Evolutionary conservation across 225 moss, liverwort and hornwort genomes (phyloP).

Genomic region (Neckera pumila): DNA sequence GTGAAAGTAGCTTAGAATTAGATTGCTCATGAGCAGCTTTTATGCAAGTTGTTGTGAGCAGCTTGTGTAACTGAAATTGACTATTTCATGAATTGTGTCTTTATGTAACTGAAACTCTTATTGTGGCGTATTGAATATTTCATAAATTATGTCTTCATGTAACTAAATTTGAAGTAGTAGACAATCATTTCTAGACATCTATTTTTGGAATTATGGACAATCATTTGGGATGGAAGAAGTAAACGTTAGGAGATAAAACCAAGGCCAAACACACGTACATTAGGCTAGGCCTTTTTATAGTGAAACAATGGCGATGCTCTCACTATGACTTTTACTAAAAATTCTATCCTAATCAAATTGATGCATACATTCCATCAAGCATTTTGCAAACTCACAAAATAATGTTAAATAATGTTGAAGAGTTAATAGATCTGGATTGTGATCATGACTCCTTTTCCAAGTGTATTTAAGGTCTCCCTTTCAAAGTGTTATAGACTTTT

Average conservation of each 20-base stretch:
- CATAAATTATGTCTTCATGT: too few relatives aligned
- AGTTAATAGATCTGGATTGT: not conserved
- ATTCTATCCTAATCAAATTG: not conserved
- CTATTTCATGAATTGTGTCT: too few relatives aligned
- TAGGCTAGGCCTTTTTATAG: not conserved
- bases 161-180: too few relatives aligned
- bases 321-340: not conserved
- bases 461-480: not conserved
- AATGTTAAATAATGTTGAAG: not conserved
- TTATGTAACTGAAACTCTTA: too few relatives aligned
- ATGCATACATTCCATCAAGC: rapidly evolving
- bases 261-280: not conserved
- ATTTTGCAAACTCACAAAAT: not conserved
- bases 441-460: not conserved
- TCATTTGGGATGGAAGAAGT: too few relatives aligned
- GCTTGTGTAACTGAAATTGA: too few relatives aligned
- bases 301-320: not conserved
- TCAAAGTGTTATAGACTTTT: not conserved
- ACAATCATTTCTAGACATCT: too few relatives aligned
- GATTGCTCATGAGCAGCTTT: too few relatives aligned
- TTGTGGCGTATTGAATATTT: too few relatives aligned
- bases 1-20: too few relatives aligned
- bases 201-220: too few relatives aligned
- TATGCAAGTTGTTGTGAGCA: too few relatives aligned
- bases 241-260: not conserved